Evolutionary conservation across 495 filamentous ascomycete genomes (phyloP).

Genomic region (Thermothielavioides terrestris): DNA sequence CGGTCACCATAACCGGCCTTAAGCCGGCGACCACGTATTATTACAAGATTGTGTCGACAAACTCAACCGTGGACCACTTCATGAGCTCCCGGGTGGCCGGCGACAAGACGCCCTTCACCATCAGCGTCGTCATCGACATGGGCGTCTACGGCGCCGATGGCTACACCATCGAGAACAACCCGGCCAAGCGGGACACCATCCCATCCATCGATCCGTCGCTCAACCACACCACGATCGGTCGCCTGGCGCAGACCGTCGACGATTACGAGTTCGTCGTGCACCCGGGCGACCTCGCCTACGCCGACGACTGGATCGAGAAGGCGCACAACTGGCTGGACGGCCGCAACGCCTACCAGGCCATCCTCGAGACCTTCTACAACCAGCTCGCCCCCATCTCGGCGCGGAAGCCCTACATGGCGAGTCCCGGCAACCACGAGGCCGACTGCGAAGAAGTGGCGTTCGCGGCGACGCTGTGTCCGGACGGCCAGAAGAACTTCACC

Average conservation of each 20-base stretch:
- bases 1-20: conserved; percentile 27
- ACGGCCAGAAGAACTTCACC: conserved; percentile 54
- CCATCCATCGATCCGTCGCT: conserved; percentile 46
- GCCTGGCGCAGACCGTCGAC: conserved; percentile 45
- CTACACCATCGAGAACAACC: conserved; percentile 43
- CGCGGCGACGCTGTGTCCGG: conserved; percentile 39
- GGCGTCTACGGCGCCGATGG: conserved; percentile 49
- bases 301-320: conserved; percentile 40
- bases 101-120: conserved; percentile 35
- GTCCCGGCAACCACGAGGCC: conserved; percentile 40
- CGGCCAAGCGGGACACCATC: conserved; percentile 45
- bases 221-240: conserved; percentile 55
- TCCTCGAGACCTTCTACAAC: conserved; percentile 36
- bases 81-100: conserved; percentile 43
- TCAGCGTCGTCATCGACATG: conserved; percentile 37
- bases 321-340: conserved; percentile 35
- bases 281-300: conserved; percentile 44
- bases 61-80: conserved; percentile 49
- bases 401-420: conserved; percentile 38
- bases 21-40: conserved; percentile 37
- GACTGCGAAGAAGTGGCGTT: conserved; percentile 36
- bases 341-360: conserved; percentile 35
- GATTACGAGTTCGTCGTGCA: conserved; percentile 54
- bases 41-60: conserved; percentile 47
- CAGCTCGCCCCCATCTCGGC: conserved; percentile 37